phyloP scores from a whole-genome alignment of 345 rosid genomes.

The Arabidopsis thaliana region DNA sequence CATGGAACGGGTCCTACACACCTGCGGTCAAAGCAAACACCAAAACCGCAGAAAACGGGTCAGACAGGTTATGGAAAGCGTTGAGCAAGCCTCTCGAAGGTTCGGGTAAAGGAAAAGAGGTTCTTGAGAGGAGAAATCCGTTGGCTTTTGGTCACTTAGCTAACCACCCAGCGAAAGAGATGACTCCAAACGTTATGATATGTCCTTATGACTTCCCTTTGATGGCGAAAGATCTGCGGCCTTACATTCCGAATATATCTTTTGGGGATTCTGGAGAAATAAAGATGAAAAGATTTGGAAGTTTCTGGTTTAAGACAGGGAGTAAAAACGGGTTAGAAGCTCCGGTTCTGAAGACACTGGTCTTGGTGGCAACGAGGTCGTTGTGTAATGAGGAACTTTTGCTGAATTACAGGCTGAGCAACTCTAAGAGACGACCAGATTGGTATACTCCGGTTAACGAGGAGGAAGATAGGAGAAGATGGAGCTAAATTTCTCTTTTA shows the following conservation, averaged over 20 bases:
- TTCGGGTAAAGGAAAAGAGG: conserved; percentile 50
- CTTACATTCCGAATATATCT: conserved; percentile 73
- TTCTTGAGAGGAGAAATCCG: conserved; percentile 85
- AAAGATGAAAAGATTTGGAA: conserved; percentile 84
- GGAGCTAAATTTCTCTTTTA: conserved; percentile 57
- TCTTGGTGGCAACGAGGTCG: conserved; percentile 78
- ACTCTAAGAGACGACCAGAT: conserved; percentile 74
- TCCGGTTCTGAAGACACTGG: conserved; percentile 68
- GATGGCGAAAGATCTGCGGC: conserved; percentile 62
- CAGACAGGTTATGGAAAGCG: conserved; percentile 73
- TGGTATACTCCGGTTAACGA: conserved; percentile 92
- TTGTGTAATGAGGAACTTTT: conserved; percentile 77
- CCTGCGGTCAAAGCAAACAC: conserved; percentile 36
- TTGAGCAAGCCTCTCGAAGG: conserved; percentile 77
- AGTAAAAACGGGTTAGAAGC: conserved; percentile 40
- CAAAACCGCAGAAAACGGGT: conserved; percentile 52
- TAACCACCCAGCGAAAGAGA: conserved; percentile 79
- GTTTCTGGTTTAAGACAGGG: conserved; percentile 82
- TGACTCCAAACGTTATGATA: conserved; percentile 83
- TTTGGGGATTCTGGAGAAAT: conserved; percentile 73
- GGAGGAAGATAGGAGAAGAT: conserved; percentile 92
- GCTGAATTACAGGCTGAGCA: conserved; percentile 86
- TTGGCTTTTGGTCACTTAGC: conserved; percentile 91
- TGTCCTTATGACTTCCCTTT: conserved; percentile 89
- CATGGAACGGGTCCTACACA: conserved; percentile 66